Conservation (phyloP, 441 rosid genomes). For the Pelargonium fulgidum region DNA sequence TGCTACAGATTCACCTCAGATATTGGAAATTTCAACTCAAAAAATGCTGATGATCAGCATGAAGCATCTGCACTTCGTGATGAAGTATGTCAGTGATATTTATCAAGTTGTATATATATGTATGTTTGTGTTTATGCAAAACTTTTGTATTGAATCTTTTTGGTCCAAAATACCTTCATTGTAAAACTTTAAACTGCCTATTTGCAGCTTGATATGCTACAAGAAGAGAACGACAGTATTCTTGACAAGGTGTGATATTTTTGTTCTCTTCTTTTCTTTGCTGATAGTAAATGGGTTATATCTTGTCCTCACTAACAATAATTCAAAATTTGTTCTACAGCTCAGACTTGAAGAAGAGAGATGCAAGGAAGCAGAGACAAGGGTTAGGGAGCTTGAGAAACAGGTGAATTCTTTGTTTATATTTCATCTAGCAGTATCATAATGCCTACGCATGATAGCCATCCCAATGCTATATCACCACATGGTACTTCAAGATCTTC, state of each 20-base stretch:
- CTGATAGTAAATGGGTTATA: neutral
- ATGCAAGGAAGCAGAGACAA: constrained; percentile 78
- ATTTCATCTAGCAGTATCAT: neutral
- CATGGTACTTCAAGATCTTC: neutral
- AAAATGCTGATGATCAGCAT: constrained; percentile 40
- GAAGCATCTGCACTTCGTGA: constrained; percentile 69
- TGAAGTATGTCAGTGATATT: constrained; percentile 39
- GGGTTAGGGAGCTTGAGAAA: constrained; percentile 87
- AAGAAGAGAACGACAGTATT: constrained; percentile 61
- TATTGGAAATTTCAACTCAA: constrained; percentile 30
- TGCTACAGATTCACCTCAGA: constrained; percentile 42
- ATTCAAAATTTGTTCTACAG: constrained; percentile 40
- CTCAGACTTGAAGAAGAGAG: constrained; percentile 89
- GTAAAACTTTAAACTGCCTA: constrained; percentile 13
- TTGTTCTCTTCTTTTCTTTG: constrained; percentile 13
- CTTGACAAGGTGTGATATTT: constrained; percentile 44
- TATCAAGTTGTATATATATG: neutral
- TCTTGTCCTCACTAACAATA: neutral
- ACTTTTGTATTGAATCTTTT: constrained; percentile 4
- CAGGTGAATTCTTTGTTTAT: constrained; percentile 44
- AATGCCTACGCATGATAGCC: neutral
- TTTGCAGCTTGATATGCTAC: constrained; percentile 60
- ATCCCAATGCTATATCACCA: neutral
- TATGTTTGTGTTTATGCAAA: neutral
- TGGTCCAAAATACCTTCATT: constrained; percentile 4